Base-by-base conservation (phyloP, 2,329 filamentous ascomycete species). In the Tolypocladium ovalisporum region DNA sequence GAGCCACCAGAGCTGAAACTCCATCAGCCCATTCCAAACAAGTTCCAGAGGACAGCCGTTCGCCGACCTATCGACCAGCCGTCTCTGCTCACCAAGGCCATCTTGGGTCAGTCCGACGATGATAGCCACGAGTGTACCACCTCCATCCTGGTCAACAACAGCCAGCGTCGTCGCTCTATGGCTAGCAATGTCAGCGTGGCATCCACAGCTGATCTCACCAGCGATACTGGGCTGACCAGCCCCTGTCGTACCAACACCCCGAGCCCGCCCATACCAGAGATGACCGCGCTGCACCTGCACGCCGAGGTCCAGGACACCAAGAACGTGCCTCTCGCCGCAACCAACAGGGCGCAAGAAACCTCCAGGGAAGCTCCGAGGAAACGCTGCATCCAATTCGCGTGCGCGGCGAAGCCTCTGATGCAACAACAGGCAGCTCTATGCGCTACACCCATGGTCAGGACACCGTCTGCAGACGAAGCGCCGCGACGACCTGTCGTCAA, bases 371-470 rank as follows among this genome's bases (percentile, higher is more conserved):
- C 63, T 22, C 73, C 73, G 39, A 88, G 89, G 66, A 96, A 92
- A 75, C 84, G 92, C 59, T 93, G 89, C 71, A 97, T 97, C 64
- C 93, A 88, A 59, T 97, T 97, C 70, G 91, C 90, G 37, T 97
- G 93, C 69, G 86, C 82, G 39, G 81, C 81, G 40, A 89, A 86
- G 67, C 78, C 83, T 9, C 73, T 74, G 32, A 65, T 71, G 35
- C 77, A 76, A 62, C 70, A 74, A 54, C 74, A 76, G 52, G 66
- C 73, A 12, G 66, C 70, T 57, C 62, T 40, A 19, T 55, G 72
- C 32, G 67, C 71, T 29, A 64, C 67, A 42, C 61, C 70, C 5
- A 70, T 72, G 63, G 64, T 66, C 47, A 65, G 67, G 65, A 62
- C 69, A 1, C 66, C 68, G 9, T 67, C 68, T 17, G 66, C 67